phyloP scores from a whole-genome alignment of 371 early-diverging fungal genomes.

The Mortierella sp. region DNA sequence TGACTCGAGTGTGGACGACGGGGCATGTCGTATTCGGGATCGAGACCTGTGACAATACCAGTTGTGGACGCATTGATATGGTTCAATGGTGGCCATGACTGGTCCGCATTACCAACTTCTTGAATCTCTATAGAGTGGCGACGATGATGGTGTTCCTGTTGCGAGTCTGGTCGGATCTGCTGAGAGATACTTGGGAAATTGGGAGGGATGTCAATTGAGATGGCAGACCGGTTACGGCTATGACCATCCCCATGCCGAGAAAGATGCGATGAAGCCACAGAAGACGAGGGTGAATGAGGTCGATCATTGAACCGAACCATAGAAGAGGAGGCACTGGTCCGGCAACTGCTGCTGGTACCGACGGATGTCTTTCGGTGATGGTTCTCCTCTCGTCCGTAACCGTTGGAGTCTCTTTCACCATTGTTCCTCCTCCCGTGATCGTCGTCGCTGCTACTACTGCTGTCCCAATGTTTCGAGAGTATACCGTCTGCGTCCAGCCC shows the following conservation, averaged over 20 bases:
- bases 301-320: slow-evolving; percentile 20
- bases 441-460: slow-evolving; percentile 18
- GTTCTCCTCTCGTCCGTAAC: neutral
- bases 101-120: slow-evolving; percentile 11
- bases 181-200: neutral
- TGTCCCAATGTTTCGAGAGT: slow-evolving; percentile 36
- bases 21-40: slow-evolving; percentile 16
- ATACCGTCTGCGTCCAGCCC: slow-evolving; percentile 35
- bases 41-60: slow-evolving; percentile 39
- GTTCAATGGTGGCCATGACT: slow-evolving; percentile 38
- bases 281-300: slow-evolving; percentile 24
- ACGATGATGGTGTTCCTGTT: neutral
- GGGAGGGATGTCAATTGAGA: neutral
- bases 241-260: slow-evolving; percentile 2
- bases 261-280: slow-evolving; percentile 14
- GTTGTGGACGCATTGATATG: slow-evolving; percentile 26
- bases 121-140: slow-evolving; percentile 19
- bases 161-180: slow-evolving; percentile 7
- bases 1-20: slow-evolving; percentile 36
- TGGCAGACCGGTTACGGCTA: slow-evolving; percentile 8
- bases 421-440: slow-evolving; percentile 15
- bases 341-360: slow-evolving; percentile 32
- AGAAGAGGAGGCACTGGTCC: slow-evolving; percentile 27
- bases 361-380: slow-evolving; percentile 14
- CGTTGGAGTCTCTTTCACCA: neutral